Conservation (phyloP, 202 grass and related monocot species). For the Setaria italica region DNA sequence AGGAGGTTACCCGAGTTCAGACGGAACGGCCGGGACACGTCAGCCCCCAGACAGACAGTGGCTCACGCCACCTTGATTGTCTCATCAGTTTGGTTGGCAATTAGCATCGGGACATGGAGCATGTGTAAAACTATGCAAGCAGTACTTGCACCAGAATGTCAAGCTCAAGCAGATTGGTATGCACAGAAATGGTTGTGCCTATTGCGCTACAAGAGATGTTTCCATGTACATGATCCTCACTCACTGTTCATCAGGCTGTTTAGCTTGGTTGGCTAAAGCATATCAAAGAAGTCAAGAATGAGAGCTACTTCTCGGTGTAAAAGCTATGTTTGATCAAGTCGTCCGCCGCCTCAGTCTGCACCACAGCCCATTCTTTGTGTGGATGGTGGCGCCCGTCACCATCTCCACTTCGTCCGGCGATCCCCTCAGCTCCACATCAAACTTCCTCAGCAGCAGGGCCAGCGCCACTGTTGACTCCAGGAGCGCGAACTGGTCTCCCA, state of each 20-base stretch:
- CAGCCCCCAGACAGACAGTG: neutral
- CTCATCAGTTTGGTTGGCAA: slow-evolving; percentile 40
- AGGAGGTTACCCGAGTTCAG: slow-evolving; percentile 41
- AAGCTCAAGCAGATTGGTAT: neutral
- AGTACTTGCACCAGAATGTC: slow-evolving; percentile 23
- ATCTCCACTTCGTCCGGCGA: slow-evolving; percentile 80
- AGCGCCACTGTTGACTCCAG: slow-evolving; percentile 79
- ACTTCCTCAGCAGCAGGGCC: slow-evolving; percentile 72
- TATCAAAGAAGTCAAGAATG: slow-evolving; percentile 40
- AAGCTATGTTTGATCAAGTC: slow-evolving; percentile 45
- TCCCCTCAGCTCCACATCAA: slow-evolving; percentile 82
- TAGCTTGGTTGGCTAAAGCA: slow-evolving; percentile 18
- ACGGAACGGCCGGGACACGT: slow-evolving; percentile 43
- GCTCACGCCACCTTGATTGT: slow-evolving; percentile 29
- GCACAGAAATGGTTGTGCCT: slow-evolving; percentile 3
- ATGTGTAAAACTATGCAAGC: neutral
- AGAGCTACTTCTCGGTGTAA: slow-evolving; percentile 39
- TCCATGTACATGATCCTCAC: slow-evolving; percentile 36
- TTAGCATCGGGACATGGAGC: neutral
- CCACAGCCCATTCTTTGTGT: slow-evolving; percentile 89
- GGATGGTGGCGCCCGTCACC: slow-evolving; percentile 93
- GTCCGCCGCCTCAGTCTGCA: slow-evolving; percentile 70
- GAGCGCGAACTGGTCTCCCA: slow-evolving; percentile 89
- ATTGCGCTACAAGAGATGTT: slow-evolving; percentile 21
- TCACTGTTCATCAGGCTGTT: slow-evolving; percentile 22